Evolutionary conservation across 805 yeast genomes (phyloP), one percentile per base, ranked within the genome.

Genomic region (Candida tammaniensis): DNA sequence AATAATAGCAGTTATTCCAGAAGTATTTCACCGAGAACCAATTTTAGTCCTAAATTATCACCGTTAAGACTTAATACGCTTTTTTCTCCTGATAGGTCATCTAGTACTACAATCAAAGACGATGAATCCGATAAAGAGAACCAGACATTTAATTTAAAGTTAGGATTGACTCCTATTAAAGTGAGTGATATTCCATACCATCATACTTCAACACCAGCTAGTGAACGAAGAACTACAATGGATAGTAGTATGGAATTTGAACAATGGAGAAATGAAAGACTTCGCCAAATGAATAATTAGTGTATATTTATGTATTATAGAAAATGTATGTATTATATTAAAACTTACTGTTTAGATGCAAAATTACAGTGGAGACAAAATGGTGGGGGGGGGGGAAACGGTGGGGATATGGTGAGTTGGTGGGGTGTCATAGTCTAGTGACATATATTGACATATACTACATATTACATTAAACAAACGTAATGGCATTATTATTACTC

Each of bases 221-320:
- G 39, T 27, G 39, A 27, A n/a, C 24, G 43, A 23, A 34, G 33
- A 9, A 32, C 37, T 13, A 51, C 59, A 22, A 43, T 57, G 21
- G 68, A 66, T 23, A 60, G 56, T 27, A 63, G 70, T 2, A 70
- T 62, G 25, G 72, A 67, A 20, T 67, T 64, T 41, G 56, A 55
- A 36, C 46, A 40, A 7, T 67, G 73, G 73, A 50, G 69, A 31
- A 57, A 56, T 15, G 70, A 63, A 36, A 48, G 54, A 31, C 61
- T 67, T 27, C 48, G 38, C 26, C 55, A 56, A 44, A 20, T 29
- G 25, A 27, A 7, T 16, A 11, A 27, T 12, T 16, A 8, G 7
- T 19, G 22, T 19, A 19, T 19, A 19, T 10, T 19, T 19, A 7
- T 19, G 22, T 19, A 19, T 7, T 10, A 7, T 7, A 7, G 7